Conservation (phyloP, 2,329 filamentous ascomycete species). For the Cyphellophora europaea region DNA sequence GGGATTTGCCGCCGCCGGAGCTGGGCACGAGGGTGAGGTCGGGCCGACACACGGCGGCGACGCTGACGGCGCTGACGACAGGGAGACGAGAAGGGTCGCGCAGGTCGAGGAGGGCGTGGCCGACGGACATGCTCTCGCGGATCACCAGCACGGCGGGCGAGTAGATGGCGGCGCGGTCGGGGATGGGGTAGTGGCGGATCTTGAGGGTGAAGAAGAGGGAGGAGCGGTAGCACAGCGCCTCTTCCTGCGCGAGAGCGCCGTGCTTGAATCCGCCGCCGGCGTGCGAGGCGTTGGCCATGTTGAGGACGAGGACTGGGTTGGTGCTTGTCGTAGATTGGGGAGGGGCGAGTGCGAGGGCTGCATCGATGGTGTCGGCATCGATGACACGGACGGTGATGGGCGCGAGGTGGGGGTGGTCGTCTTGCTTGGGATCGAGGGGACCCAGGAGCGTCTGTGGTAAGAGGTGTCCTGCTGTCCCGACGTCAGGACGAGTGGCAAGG, state of each 20-base stretch:
- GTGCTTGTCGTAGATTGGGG: constrained; percentile 21
- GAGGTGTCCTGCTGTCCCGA: constrained; percentile 29
- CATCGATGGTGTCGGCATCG: constrained; percentile 50
- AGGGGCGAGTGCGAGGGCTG: constrained; percentile 35
- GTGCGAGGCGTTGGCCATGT: constrained; percentile 50
- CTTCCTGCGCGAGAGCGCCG: constrained; percentile 58
- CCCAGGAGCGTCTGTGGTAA: constrained; percentile 25
- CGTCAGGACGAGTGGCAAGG: constrained; percentile 33
- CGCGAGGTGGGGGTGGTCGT: constrained; percentile 32
- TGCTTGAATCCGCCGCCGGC: constrained; percentile 57
- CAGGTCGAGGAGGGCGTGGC: constrained; percentile 38
- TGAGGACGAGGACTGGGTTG: constrained; percentile 50
- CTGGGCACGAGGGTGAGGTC: no score
- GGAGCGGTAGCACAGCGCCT: constrained; percentile 57
- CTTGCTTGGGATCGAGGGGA: constrained; percentile 27
- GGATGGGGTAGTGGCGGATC: constrained; percentile 43
- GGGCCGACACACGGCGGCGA: constrained; percentile 47
- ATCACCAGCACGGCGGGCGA: constrained; percentile 52
- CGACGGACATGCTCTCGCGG: constrained; percentile 38
- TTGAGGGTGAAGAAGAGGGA: constrained; percentile 32
- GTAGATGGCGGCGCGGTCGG: constrained; percentile 45
- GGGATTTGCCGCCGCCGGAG: no score
- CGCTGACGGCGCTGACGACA: constrained; percentile 50
- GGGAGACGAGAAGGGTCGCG: constrained; percentile 30
- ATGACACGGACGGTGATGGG: constrained; percentile 38